Evolutionary conservation across 2,329 filamentous ascomycete species (phyloP).

Genomic region (Apiospora kogelbergensis): DNA sequence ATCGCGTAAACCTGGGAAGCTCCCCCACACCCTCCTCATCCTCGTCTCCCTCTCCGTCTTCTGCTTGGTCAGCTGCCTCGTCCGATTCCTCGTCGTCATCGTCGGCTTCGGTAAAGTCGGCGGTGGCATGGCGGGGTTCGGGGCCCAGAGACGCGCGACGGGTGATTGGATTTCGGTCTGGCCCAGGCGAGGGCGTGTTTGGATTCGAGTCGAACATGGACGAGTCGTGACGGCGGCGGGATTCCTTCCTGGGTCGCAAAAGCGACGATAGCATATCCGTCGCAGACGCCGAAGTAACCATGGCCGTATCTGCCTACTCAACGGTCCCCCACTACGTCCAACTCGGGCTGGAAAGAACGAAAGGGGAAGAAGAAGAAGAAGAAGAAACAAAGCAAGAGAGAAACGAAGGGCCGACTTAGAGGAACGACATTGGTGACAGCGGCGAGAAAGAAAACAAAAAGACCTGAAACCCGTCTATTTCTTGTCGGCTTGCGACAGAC

Average conservation of each 20-base stretch:
- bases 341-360: neutral
- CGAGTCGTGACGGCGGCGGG: constrained; percentile 24
- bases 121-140: constrained; percentile 54
- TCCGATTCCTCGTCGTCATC: constrained; percentile 48
- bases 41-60: constrained; percentile 44
- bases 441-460: neutral
- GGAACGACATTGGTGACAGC: neutral
- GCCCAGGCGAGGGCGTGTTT: constrained; percentile 28
- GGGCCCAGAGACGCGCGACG: constrained; percentile 25
- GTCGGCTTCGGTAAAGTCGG: constrained; percentile 65
- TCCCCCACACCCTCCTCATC: constrained; percentile 24
- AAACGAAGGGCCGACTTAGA: neutral
- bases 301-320: constrained; percentile 1
- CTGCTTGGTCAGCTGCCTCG: constrained; percentile 45
- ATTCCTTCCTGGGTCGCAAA: constrained; percentile 25
- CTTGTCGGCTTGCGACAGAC: neutral
- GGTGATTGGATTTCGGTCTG: constrained; percentile 25
- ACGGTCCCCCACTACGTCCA: neutral
- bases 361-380: neutral
- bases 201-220: constrained; percentile 23
- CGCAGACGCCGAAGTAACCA: constrained; percentile 14
- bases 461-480: neutral
- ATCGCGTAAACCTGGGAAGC: constrained; percentile 25
- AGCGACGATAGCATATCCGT: constrained; percentile 33
- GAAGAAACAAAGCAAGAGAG: neutral